Percentiles rank a stretch among this genome's conserved stretches.
These are phyloP conservation scores for Saitozyma sp. DNA, from an alignment of 768 basidiomycete species.

Conservation along the genomic window DNA sequence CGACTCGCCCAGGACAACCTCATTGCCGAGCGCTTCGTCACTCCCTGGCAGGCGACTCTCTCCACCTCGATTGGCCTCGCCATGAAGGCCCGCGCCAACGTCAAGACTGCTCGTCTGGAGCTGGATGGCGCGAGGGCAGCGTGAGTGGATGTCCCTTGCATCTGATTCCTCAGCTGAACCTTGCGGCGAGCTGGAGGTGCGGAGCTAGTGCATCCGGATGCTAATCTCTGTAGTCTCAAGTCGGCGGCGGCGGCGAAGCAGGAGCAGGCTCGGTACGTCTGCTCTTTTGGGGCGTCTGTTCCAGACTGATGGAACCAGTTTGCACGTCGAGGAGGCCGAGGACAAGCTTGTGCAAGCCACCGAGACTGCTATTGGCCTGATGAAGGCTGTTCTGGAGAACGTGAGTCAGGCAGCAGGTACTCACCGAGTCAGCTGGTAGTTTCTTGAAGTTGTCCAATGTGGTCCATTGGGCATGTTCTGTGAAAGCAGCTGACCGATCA, in stretches of 20 bases:
- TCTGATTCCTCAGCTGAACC: too few species aligned
- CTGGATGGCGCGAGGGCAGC: slow-evolving; percentile 69
- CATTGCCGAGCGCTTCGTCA: slow-evolving; percentile 58
- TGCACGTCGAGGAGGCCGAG: slow-evolving; percentile 63
- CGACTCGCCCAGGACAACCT: slow-evolving; percentile 75
- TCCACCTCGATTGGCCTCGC: slow-evolving; percentile 81
- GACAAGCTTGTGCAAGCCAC: slow-evolving; percentile 98
- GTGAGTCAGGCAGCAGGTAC: slow-evolving; percentile 59
- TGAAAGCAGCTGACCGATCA: too few species aligned
- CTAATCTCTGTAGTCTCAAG: slow-evolving; percentile 65
- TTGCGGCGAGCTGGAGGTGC: too few species aligned
- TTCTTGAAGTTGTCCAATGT: background rate
- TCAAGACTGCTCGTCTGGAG: slow-evolving; percentile 66
- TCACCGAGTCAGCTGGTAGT: background rate
- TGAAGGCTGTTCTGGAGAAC: slow-evolving; percentile 98
- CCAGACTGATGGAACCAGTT: slow-evolving; percentile 42
- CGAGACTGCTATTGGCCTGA: slow-evolving; percentile 90
- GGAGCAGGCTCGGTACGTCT: slow-evolving; percentile 71
- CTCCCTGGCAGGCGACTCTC: slow-evolving; percentile 68
- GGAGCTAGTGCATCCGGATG: background rate
- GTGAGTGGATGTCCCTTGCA: slow-evolving; percentile 25
- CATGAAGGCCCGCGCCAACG: slow-evolving; percentile 69
- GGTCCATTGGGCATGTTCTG: too few species aligned
- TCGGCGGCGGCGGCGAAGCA: slow-evolving; percentile 70
- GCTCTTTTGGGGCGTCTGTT: background rate